Evolutionary conservation across 1,284 basidiomycete species (phyloP).

Genomic region (Pseudozyma hubeiensis): DNA sequence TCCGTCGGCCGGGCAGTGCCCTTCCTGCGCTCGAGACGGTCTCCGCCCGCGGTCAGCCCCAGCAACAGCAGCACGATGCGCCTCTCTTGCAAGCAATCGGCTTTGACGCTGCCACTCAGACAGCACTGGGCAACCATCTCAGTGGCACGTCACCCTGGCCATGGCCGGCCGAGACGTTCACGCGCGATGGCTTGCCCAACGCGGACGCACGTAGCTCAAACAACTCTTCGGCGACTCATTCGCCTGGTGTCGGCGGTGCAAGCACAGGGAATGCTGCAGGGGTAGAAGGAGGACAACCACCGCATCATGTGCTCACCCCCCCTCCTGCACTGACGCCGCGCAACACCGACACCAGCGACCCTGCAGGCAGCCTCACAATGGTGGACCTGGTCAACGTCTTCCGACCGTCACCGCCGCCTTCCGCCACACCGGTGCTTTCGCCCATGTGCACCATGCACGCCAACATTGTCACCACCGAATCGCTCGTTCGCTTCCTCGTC

Average conservation of each 20-base stretch:
- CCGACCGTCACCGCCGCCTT: constrained; percentile 40
- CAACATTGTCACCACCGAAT: constrained; percentile 55
- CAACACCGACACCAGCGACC: background rate
- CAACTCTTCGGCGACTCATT: constrained; percentile 23
- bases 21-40: constrained; percentile 30
- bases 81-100: constrained; percentile 43
- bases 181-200: constrained; percentile 35
- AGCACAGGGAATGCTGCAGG: background rate
- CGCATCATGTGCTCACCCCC: constrained; percentile 22
- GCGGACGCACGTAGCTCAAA: constrained; percentile 22
- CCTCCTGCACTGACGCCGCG: background rate
- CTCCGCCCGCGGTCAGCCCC: constrained; percentile 1
- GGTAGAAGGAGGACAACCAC: constrained; percentile 12
- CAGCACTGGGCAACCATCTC: constrained; percentile 32
- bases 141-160: constrained; percentile 35
- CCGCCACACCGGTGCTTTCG: constrained; percentile 31
- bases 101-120: constrained; percentile 32
- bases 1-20: constrained; percentile 19
- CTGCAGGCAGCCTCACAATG: constrained; percentile 9
- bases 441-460: constrained; percentile 58
- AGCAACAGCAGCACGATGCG: constrained; percentile 13
- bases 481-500: constrained; percentile 51
- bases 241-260: constrained; percentile 8
- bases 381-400: constrained; percentile 48
- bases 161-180: constrained; percentile 49